Conservation (phyloP, 2,329 filamentous ascomycete species). For the Phaeophleospora eucalypticola region DNA sequence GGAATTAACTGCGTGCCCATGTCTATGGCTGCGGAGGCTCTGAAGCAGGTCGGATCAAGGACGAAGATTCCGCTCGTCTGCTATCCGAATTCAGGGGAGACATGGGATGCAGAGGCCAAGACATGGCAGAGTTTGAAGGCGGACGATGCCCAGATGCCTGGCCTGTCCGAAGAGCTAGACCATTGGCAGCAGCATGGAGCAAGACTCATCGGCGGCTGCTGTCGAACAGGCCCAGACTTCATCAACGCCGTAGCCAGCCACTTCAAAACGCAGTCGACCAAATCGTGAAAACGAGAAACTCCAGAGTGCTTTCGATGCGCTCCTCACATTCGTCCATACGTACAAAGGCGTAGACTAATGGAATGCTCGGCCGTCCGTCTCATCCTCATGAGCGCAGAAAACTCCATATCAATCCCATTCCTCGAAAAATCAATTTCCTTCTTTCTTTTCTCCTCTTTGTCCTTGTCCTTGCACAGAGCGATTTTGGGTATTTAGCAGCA, state of each 20-base stretch:
- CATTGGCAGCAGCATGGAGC: conserved; percentile 37
- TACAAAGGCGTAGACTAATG: too few species aligned
- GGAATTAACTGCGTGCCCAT: conserved; percentile 46
- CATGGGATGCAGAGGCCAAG: conserved; percentile 41
- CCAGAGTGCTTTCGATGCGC: too few species aligned
- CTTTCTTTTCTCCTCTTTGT: too few species aligned
- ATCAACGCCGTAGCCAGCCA: conserved; percentile 9
- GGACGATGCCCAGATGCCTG: conserved; percentile 15
- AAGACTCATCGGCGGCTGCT: conserved; percentile 45
- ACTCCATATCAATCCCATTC: too few species aligned
- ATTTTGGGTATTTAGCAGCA: too few species aligned
- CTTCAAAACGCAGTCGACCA: too few species aligned
- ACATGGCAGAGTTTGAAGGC: conserved; percentile 28
- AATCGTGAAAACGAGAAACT: too few species aligned
- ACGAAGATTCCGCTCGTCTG: conserved; percentile 33
- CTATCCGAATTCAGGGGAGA: conserved; percentile 48
- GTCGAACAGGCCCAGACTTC: conserved; percentile 39
- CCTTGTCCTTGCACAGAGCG: too few species aligned
- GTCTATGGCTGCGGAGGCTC: conserved; percentile 31
- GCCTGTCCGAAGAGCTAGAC: conserved; percentile 6
- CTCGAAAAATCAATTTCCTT: too few species aligned
- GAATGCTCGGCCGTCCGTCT: too few species aligned
- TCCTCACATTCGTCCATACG: too few species aligned
- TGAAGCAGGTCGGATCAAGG: conserved; percentile 30
- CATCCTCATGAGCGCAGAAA: too few species aligned